phyloP scores from a whole-genome alignment of 2,329 filamentous ascomycete genomes.

The Trichothecium roseum region DNA sequence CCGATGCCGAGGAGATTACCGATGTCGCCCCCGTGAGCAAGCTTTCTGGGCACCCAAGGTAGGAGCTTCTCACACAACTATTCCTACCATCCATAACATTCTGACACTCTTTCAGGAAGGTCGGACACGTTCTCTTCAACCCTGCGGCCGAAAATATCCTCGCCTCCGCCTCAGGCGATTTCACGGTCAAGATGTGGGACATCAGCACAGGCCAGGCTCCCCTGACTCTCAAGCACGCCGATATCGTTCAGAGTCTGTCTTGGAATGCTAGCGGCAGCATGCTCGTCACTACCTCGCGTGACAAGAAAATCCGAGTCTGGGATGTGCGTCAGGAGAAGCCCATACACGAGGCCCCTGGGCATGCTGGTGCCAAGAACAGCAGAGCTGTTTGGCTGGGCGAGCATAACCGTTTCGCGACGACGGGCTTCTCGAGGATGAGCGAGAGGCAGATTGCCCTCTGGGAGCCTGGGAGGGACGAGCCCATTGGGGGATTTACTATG shows the following conservation, averaged over 20 bases:
- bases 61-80: slow-evolving; percentile 15
- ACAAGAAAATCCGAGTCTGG: slow-evolving; percentile 98
- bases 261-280: slow-evolving; percentile 87
- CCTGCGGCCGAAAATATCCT: slow-evolving; percentile 91
- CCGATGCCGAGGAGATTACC: slow-evolving; percentile 72
- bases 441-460: slow-evolving; percentile 92
- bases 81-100: background rate
- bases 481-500: slow-evolving; percentile 80
- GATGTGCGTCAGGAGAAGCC: slow-evolving; percentile 89
- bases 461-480: slow-evolving; percentile 80
- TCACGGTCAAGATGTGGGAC: slow-evolving; percentile 94
- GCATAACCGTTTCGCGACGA: slow-evolving; percentile 90
- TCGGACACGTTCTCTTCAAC: slow-evolving; percentile 97
- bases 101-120: slow-evolving; percentile 53
- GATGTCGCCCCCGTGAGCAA: slow-evolving; percentile 75
- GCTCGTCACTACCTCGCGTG: slow-evolving; percentile 84
- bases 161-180: slow-evolving; percentile 89
- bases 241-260: slow-evolving; percentile 90
- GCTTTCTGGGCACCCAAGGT: slow-evolving; percentile 81
- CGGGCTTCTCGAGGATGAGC: slow-evolving; percentile 97
- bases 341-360: slow-evolving; percentile 73
- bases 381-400: slow-evolving; percentile 95
- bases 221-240: slow-evolving; percentile 71
- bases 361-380: slow-evolving; percentile 94
- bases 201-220: slow-evolving; percentile 66